Conservation (phyloP, 2,329 filamentous ascomycete genomes). For the Curvularia eragrostidis region DNA sequence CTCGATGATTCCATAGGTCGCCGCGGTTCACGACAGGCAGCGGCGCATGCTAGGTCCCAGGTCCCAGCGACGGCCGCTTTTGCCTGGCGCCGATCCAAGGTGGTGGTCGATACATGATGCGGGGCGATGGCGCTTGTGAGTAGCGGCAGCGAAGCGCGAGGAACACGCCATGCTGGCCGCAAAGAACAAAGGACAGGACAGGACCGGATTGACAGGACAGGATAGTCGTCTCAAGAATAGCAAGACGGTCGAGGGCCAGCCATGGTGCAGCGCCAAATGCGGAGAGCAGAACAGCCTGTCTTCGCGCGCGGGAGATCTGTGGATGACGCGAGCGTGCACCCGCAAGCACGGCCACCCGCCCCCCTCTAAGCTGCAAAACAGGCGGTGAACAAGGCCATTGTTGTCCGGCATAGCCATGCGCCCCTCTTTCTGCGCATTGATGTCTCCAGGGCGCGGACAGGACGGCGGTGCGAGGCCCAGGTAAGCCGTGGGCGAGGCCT, state of each 20-base stretch:
- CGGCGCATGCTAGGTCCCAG: conserved; percentile 35
- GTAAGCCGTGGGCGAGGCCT: not conserved
- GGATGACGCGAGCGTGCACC: conserved; percentile 25
- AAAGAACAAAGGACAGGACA: conserved; percentile 3
- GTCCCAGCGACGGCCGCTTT: conserved; percentile 30
- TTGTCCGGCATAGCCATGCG: conserved; percentile 30
- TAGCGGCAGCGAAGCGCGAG: conserved; percentile 17
- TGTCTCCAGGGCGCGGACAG: conserved; percentile 12
- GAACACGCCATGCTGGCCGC: conserved; percentile 4
- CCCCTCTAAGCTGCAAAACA: conserved; percentile 30
- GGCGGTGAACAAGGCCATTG: conserved; percentile 35
- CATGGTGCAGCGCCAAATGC: not conserved
- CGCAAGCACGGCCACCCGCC: conserved; percentile 35
- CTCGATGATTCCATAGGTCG: conserved; percentile 36
- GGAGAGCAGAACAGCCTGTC: conserved; percentile 18
- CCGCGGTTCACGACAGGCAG: conserved; percentile 27
- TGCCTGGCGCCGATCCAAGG: conserved; percentile 41
- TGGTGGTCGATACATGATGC: conserved; percentile 33
- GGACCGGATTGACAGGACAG: no score
- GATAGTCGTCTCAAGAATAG: not conserved
- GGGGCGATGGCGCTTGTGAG: conserved; percentile 20
- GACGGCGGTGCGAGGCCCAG: not conserved
- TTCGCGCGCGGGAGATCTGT: conserved; percentile 33
- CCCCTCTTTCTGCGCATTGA: conserved; percentile 25
- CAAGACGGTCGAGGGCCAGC: conserved; percentile 5